phyloP scores from a whole-genome alignment of 2,329 filamentous ascomycete genomes.

The Sphaceloma murrayae region DNA sequence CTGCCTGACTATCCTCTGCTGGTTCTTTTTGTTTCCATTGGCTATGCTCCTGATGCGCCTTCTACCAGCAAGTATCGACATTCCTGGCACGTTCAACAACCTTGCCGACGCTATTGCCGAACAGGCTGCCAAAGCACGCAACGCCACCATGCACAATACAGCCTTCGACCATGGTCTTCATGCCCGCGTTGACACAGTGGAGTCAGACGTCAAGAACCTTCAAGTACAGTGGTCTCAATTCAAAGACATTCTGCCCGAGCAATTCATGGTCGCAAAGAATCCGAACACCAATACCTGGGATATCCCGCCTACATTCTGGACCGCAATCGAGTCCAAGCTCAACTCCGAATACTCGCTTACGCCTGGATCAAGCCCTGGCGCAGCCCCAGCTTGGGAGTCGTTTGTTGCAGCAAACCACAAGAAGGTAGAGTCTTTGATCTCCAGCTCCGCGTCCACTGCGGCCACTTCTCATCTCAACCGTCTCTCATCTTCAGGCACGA shows the following conservation, averaged over 20 bases:
- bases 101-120: constrained; percentile 12
- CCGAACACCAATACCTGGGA: constrained; percentile 44
- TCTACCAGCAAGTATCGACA: constrained; percentile 11
- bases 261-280: constrained; percentile 45
- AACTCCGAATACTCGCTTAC: constrained; percentile 41
- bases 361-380: constrained; percentile 22
- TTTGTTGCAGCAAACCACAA: constrained; percentile 31
- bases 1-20: background rate
- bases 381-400: constrained; percentile 27
- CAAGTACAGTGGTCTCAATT: constrained; percentile 28
- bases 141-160: constrained; percentile 4
- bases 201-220: constrained; percentile 8
- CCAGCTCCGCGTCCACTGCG: constrained; percentile 32
- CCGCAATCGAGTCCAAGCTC: constrained; percentile 51
- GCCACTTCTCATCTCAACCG: constrained; percentile 19
- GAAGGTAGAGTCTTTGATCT: constrained; percentile 31
- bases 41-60: constrained; percentile 1
- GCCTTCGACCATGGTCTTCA: constrained; percentile 8
- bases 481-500: constrained; percentile 16
- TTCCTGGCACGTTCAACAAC: constrained; percentile 3
- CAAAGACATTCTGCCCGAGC: constrained; percentile 44
- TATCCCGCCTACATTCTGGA: constrained; percentile 55
- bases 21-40: constrained; percentile 1
- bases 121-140: constrained; percentile 10
- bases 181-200: constrained; percentile 3